A percentile compares a stretch with the other conserved stretches of the same genome.
phyloP scores from a whole-genome alignment of 768 basidiomycete species.

The Tulasnella sp. region DNA sequence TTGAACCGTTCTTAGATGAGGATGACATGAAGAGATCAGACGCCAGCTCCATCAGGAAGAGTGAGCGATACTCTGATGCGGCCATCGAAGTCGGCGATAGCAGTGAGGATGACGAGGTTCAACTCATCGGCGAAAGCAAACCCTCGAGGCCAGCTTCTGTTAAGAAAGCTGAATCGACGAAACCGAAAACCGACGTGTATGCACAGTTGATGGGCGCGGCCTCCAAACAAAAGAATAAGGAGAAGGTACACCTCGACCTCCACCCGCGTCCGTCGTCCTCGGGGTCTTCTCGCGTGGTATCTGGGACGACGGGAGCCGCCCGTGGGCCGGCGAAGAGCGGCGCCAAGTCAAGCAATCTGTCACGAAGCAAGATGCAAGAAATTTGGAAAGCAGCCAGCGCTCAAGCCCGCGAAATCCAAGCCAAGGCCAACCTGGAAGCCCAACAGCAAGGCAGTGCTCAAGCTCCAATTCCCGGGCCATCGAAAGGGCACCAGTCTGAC shows the following conservation, averaged over 20 bases:
- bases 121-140: constrained; percentile 40
- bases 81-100: constrained; percentile 29
- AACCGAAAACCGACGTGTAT: neutral
- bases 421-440: neutral
- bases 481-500: neutral
- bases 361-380: constrained; percentile 19
- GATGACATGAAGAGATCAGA: neutral
- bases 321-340: neutral
- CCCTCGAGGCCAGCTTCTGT: constrained; percentile 2
- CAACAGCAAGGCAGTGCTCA: neutral
- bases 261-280: neutral
- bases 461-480: neutral
- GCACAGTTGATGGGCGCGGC: neutral
- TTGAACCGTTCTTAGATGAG: constrained; percentile 49
- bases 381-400: neutral
- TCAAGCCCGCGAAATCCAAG: neutral
- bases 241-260: neutral
- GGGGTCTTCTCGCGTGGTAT: neutral
- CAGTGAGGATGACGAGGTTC: constrained; percentile 56
- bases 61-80: neutral
- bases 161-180: constrained; percentile 13
- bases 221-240: neutral
- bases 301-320: neutral
- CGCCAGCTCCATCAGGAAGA: neutral
- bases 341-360: neutral